These are phyloP conservation scores for Amauroascus niger DNA, from an alignment of 2,329 filamentous ascomycete genomes.

Conservation along the genomic window DNA sequence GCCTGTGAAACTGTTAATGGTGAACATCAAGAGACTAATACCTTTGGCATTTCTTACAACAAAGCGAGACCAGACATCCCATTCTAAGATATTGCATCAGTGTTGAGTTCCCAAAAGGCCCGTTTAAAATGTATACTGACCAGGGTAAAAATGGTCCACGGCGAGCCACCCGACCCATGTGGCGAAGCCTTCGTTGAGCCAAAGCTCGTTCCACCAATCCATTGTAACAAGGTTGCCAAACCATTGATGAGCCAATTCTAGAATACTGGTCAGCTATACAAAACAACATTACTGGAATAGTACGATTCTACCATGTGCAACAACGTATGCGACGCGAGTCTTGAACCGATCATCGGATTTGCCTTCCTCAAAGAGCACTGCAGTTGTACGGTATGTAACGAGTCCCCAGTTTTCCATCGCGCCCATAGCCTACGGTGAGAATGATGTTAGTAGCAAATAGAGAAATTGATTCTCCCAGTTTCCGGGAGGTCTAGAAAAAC, in stretches of 20 bases:
- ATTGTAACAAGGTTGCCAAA: conserved; percentile 92
- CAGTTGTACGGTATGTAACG: conserved; percentile 90
- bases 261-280: conserved; percentile 7
- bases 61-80: conserved; percentile 97
- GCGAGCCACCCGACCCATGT: conserved; percentile 98
- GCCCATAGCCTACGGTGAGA: conserved; percentile 40
- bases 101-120: background rate
- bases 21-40: conserved; percentile 31
- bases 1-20: conserved; percentile 46
- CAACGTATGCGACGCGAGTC: conserved; percentile 90
- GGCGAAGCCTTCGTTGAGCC: conserved; percentile 93
- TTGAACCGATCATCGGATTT: conserved; percentile 83
- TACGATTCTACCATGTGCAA: conserved; percentile 58
- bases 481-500: conserved; percentile 22
- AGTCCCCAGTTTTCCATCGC: conserved; percentile 97
- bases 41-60: conserved; percentile 57
- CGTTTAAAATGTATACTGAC: conserved; percentile 29
- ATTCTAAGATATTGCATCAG: conserved; percentile 48
- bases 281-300: background rate
- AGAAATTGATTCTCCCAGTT: background rate
- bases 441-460: conserved; percentile 20
- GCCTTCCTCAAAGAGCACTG: conserved; percentile 90
- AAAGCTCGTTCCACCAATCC: conserved; percentile 93
- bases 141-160: conserved; percentile 78
- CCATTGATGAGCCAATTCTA: conserved; percentile 89